phyloP scores from a whole-genome alignment of 1,139 yeast genomes.

The Geotrichum citri-aurantii region DNA sequence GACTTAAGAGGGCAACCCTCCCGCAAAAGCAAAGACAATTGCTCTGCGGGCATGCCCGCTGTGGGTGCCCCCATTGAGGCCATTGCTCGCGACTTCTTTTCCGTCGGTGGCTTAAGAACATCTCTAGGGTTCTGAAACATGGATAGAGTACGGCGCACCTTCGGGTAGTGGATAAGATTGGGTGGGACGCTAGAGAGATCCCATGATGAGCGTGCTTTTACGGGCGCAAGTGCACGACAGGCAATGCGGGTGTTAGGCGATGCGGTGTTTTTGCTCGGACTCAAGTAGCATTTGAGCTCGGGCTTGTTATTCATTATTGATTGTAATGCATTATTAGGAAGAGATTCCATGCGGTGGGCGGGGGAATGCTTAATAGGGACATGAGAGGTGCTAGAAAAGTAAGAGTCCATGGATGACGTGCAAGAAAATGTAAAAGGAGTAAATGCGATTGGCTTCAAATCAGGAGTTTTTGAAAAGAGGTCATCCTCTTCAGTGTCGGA shows the following conservation, averaged over 20 bases:
- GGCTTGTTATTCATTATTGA: slow-evolving; percentile 11
- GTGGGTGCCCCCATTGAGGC: slow-evolving; percentile 11
- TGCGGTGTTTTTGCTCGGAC: background rate
- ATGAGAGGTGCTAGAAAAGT: slow-evolving; percentile 3
- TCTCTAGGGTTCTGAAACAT: slow-evolving; percentile 50
- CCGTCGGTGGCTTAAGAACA: slow-evolving; percentile 28
- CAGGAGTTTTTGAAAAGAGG: background rate
- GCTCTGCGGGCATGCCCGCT: slow-evolving; percentile 7
- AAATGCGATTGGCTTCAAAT: slow-evolving; percentile 1
- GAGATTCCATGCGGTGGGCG: slow-evolving; percentile 8
- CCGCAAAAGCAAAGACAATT: slow-evolving; percentile 1
- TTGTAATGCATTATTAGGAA: slow-evolving; percentile 1
- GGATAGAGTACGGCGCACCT: slow-evolving; percentile 58
- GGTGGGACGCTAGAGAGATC: slow-evolving; percentile 2
- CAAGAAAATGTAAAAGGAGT: slow-evolving; percentile 6
- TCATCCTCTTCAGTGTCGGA: slow-evolving; percentile 10
- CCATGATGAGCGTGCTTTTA: slow-evolving; percentile 2
- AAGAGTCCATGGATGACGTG: slow-evolving; percentile 10
- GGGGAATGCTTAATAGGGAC: slow-evolving; percentile 3
- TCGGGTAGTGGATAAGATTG: slow-evolving; percentile 21
- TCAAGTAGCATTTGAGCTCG: slow-evolving; percentile 3
- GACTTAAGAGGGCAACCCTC: slow-evolving; percentile 29
- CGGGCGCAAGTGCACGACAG: background rate
- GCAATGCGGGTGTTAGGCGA: background rate
- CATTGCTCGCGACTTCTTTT: slow-evolving; percentile 20